Percentiles rank a stretch among this genome's conserved stretches.
Conservation (phyloP, 1,139 yeast genomes). For the Blastobotrys apis region DNA sequence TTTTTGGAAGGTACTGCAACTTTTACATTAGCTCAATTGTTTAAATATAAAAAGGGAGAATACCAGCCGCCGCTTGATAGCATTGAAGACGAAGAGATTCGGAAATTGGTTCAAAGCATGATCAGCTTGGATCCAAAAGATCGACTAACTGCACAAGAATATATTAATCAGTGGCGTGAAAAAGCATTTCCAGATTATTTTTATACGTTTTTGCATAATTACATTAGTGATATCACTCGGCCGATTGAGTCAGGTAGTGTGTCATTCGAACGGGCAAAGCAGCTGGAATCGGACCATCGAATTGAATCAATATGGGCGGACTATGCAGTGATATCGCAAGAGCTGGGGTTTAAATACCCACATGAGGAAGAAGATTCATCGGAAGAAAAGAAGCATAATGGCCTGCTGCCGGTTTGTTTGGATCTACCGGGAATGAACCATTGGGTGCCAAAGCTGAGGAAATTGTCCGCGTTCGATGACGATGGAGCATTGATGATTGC, state of each 20-base stretch:
- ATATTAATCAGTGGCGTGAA: constrained; percentile 47
- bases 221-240: constrained; percentile 47
- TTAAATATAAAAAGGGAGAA: constrained; percentile 71
- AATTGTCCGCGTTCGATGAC: constrained; percentile 31
- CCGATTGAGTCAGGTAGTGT: constrained; percentile 17
- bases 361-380: background rate
- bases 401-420: constrained; percentile 41
- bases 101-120: constrained; percentile 57
- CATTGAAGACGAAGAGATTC: constrained; percentile 49
- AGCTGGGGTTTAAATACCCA: constrained; percentile 44
- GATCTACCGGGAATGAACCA: constrained; percentile 47
- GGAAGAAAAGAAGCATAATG: constrained; percentile 5
- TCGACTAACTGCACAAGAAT: constrained; percentile 52
- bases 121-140: constrained; percentile 56
- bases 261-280: constrained; percentile 27
- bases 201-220: constrained; percentile 64
- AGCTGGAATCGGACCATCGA: constrained; percentile 52
- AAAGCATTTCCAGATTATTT: constrained; percentile 67
- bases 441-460: constrained; percentile 24
- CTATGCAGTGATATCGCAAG: constrained; percentile 49
- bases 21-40: constrained; percentile 80
- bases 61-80: constrained; percentile 57
- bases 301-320: constrained; percentile 55
- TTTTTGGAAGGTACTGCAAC: constrained; percentile 82
- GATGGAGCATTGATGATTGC: constrained; percentile 62